Base-by-base conservation (phyloP, 192 early-diverging fungal species). In the Podila epicladia region DNA sequence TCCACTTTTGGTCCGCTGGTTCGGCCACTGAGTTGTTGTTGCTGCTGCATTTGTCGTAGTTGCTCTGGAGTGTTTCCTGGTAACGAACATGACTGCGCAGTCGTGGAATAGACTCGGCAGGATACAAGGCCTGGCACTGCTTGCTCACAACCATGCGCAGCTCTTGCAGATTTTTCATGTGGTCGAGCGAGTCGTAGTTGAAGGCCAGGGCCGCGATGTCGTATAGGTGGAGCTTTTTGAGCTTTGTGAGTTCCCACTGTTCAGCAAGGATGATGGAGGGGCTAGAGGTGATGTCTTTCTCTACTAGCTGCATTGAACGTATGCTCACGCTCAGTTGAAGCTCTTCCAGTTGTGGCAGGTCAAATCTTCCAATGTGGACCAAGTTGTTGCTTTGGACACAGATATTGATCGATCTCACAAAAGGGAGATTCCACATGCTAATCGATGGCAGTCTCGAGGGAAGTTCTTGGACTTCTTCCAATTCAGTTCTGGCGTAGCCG, bases 121-220 rank as follows among this genome's bases (percentile, higher is more conserved):
- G 26, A 5, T 45, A 24, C 26, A 53, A 4, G 4, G 51, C n/a
- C n/a, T 62, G 57, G 4, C 26, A 17, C 3, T 68, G 31, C 35
- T 58, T 53, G 15, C 13, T 7, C 19, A 63, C 51, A 13, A 15
- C 26, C 37, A 76, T 8, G 0, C 0, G 19, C 22, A 76, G 32
- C 19, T 22, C 26, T 22, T 65, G 55, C 31, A 76, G 41, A 17
- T 33, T 19, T 2, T 20, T 17, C 74, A 75, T 75, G 15, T 13
- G 6, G 6, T 63, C 51, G 29, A 75, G 60, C 2, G 74, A 75
- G 24, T 58, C 51, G 19, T 69, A 75, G 28, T 75, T 66, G 55
- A 75, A 75, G 3, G 61, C 24, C 50, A 75, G 26, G 2, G 74
- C 74, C 3, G 74, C 35, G 2, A 41, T 32, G 3, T 48, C 62